phyloP scores from a whole-genome alignment of 2,329 filamentous ascomycete genomes.

The Pezicula neosporulosa region DNA sequence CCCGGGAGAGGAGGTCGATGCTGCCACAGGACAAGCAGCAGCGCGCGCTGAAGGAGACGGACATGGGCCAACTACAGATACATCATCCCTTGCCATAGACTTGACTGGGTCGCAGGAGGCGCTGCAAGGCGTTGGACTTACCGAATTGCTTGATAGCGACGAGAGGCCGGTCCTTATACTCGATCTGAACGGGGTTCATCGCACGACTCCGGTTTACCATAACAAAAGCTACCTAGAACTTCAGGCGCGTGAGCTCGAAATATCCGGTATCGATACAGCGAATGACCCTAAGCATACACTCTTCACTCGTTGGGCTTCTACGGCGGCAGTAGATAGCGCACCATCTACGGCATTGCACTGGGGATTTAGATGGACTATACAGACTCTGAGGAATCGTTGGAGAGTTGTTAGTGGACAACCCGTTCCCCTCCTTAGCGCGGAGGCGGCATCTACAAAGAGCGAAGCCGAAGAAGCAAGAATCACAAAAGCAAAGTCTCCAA shows the following conservation, averaged over 20 bases:
- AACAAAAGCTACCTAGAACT: slow-evolving; percentile 12
- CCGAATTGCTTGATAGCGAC: slow-evolving; percentile 19
- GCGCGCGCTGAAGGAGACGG: too few species aligned
- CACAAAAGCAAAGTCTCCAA: neutral
- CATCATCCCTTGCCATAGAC: too few species aligned
- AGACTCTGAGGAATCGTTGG: slow-evolving; percentile 18
- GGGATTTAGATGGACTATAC: slow-evolving; percentile 16
- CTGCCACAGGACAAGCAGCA: too few species aligned
- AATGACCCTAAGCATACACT: slow-evolving; percentile 4
- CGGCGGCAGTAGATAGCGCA: neutral
- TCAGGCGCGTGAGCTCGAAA: slow-evolving; percentile 4
- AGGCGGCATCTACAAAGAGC: neutral
- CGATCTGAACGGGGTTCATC: slow-evolving; percentile 9
- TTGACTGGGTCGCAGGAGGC: too few species aligned
- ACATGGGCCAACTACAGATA: too few species aligned
- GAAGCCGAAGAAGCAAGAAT: neutral
- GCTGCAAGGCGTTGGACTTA: neutral
- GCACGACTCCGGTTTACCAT: slow-evolving; percentile 11
- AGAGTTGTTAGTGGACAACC: slow-evolving; percentile 14
- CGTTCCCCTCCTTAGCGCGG: neutral
- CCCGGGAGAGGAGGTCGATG: too few species aligned
- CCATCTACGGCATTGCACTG: slow-evolving; percentile 7
- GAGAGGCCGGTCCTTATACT: slow-evolving; percentile 18
- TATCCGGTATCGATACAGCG: neutral
- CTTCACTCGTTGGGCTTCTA: slow-evolving; percentile 15